Conservation (phyloP, 169 alveolate species). For the Babesia gibsoni region DNA sequence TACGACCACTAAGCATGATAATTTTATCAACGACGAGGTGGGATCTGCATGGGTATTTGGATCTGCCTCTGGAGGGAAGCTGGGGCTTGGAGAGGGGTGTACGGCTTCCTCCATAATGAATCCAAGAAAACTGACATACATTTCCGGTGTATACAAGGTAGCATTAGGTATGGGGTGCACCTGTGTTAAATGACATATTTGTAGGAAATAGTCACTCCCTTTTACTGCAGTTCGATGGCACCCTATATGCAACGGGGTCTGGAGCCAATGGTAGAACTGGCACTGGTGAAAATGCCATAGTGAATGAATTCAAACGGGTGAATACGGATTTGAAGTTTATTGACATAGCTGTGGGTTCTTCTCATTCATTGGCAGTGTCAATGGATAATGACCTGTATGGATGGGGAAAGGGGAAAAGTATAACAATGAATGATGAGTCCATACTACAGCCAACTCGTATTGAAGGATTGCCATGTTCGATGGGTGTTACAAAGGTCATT, state of each 20-base stretch:
- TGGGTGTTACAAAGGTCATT: conserved; percentile 39
- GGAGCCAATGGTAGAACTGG: conserved; percentile 78
- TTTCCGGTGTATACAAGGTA: conserved; percentile 71
- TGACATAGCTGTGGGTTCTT: conserved; percentile 69
- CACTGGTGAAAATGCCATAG: conserved; percentile 48
- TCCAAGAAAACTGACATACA: conserved; percentile 72
- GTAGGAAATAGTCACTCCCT: conserved; percentile 70
- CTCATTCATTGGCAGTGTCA: conserved; percentile 66
- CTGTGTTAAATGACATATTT: not conserved
- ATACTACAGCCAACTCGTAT: conserved; percentile 47
- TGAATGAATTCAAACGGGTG: conserved; percentile 45
- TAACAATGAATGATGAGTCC: conserved; percentile 34
- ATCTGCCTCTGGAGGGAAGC: conserved; percentile 81
- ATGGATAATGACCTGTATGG: conserved; percentile 70
- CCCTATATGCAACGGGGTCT: conserved; percentile 79
- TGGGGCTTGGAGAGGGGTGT: conserved; percentile 80
- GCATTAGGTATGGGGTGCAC: conserved; percentile 70
- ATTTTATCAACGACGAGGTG: conserved; percentile 14
- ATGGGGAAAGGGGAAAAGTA: conserved; percentile 70
- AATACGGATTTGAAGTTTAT: conserved; percentile 64
- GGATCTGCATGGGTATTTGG: conserved; percentile 87
- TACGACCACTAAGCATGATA: conserved; percentile 53
- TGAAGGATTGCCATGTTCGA: conserved; percentile 38
- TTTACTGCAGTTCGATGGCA: conserved; percentile 71
- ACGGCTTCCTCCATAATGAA: conserved; percentile 67